Percentiles rank a stretch among this genome's conserved stretches.
Evolutionary conservation across 805 yeast species (phyloP).

Genomic region (Candida montana): DNA sequence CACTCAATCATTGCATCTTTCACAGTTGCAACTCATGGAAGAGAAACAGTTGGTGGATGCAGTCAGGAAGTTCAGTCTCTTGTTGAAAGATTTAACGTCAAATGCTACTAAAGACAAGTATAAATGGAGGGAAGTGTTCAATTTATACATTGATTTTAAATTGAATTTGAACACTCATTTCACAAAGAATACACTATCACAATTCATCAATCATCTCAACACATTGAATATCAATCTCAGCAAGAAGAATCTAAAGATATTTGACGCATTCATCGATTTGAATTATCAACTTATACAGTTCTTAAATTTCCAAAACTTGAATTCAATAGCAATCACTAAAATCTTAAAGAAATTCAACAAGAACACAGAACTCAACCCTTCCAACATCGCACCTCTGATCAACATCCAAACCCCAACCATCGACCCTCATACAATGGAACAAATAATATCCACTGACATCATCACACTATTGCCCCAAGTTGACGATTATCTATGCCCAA

Average conservation of each 20-base stretch:
- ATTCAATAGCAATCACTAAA: conserved; percentile 58
- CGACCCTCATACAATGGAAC: conserved; percentile 16
- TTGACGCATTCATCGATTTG: conserved; percentile 44
- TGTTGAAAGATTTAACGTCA: conserved; percentile 3
- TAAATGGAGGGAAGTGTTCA: conserved; percentile 66
- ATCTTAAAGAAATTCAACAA: conserved; percentile 75
- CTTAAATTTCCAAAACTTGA: conserved; percentile 55
- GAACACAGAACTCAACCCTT: conserved; percentile 52
- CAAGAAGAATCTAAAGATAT: conserved; percentile 39
- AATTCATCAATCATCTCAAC: conserved; percentile 36
- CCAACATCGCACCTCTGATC: conserved; percentile 14
- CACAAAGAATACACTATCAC: conserved; percentile 40
- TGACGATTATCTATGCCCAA: conserved; percentile 72
- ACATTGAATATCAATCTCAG: conserved; percentile 33
- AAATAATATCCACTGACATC: conserved; percentile 47
- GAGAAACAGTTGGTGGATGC: not conserved
- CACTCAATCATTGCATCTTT: conserved; percentile 3
- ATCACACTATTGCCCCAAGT: conserved; percentile 62
- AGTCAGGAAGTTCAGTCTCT: conserved; percentile 1
- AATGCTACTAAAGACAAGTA: conserved; percentile 48
- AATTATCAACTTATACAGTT: conserved; percentile 52
- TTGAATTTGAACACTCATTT: conserved; percentile 51
- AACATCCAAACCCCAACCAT: conserved; percentile 5
- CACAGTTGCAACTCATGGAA: conserved; percentile 1
- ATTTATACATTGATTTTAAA: conserved; percentile 58